phyloP scores from a whole-genome alignment of 2,329 filamentous ascomycete species.

The Sphaerulina vaccinii region DNA sequence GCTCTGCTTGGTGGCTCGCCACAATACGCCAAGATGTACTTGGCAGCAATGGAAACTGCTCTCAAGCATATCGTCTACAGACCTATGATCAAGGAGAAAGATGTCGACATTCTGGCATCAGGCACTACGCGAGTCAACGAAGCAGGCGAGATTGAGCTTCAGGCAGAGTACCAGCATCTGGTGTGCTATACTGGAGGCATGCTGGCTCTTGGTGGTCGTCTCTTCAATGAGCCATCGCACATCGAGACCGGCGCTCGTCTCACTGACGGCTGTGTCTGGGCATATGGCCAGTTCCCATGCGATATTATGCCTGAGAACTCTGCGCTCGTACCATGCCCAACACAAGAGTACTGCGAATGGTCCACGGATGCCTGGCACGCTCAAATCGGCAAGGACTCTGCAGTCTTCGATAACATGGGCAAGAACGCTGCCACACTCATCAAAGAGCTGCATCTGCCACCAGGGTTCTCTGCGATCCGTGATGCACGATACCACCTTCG shows the following conservation, averaged over 20 bases:
- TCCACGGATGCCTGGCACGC: conserved; percentile 47
- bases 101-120: conserved; percentile 48
- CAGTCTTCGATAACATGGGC: conserved; percentile 26
- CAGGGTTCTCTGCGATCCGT: conserved; percentile 56
- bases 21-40: conserved; percentile 47
- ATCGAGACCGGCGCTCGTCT: conserved; percentile 58
- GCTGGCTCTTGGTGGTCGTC: conserved; percentile 64
- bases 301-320: conserved; percentile 64
- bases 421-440: conserved; percentile 36
- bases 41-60: conserved; percentile 48
- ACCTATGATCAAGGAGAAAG: conserved; percentile 45
- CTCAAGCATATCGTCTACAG: conserved; percentile 47
- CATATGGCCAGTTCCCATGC: conserved; percentile 56
- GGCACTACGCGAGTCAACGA: conserved; percentile 42
- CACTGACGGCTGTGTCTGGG: conserved; percentile 63
- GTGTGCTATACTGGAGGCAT: conserved; percentile 71
- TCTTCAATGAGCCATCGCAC: conserved; percentile 57
- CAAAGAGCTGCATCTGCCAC: conserved; percentile 48
- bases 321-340: conserved; percentile 50
- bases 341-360: conserved; percentile 43
- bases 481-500: conserved; percentile 64
- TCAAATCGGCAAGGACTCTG: conserved; percentile 38
- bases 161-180: conserved; percentile 57
- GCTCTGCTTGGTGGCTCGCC: conserved; percentile 31
- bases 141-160: conserved; percentile 29